Evolutionary conservation across 768 basidiomycete genomes (phyloP), one percentile per base, ranked within the genome.

Genomic region (Krasilnikovozyma curviuscula): DNA sequence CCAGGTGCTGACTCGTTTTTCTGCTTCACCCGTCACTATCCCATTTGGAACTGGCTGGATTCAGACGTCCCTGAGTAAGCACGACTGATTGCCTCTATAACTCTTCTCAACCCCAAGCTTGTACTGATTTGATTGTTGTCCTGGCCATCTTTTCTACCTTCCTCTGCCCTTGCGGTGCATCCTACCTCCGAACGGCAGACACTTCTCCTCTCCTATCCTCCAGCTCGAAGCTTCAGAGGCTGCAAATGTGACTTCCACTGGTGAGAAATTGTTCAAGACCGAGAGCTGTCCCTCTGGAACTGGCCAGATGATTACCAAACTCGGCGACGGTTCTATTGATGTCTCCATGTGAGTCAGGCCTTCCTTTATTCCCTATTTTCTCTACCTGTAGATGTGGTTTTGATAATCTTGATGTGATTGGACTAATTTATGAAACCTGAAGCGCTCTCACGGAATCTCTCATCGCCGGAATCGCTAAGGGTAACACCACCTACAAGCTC

Each of bases 401-500:
- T 42, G 33, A 38, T 30, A 24, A 39, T 34, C 29, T 28, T 5
- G 27, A 16, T 28, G n/a, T 33, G 19, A 40, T 28, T 10, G 24
- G 23, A 9, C 14, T n/a, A 29, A 21, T n/a, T 8, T 16, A 19
- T 10, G n/a, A 9, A 34, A 24, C 30, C n/a, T 34, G 10, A 45
- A 83, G 85, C 59, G 84, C 84, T 0, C 73, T 95, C 40, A 93
- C 89, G 1, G 89, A 91, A 58, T 74, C 83, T 0, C 67, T 95
- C 27, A 84, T 93, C 54, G 81, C 85, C 42, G 89, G 89, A 0
- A 83, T 93, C 46, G 85, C 84, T 7, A 88, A 86, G 48, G 84
- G 86, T 1, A 81, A 81, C 0, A 71, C 73, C 44, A 75, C 79
- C 7, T 98, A 93, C 66, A 86, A 81, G 63, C 77, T 95, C 16